phyloP scores from a whole-genome alignment of 2,329 filamentous ascomycete species.

The Fusarium concolor region DNA sequence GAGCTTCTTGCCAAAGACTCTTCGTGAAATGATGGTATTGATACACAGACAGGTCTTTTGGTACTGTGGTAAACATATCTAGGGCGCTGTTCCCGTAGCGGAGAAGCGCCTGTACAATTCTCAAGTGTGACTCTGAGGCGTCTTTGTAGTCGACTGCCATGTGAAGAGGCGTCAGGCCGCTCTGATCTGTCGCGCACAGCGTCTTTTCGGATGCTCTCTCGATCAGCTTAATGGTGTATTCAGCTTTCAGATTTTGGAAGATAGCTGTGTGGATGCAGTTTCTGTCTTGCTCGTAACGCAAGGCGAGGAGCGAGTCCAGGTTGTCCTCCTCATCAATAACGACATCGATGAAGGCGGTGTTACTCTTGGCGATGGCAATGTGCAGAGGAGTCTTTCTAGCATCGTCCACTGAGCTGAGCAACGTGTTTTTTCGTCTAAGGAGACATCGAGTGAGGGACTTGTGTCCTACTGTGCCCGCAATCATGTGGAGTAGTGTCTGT shows the following conservation, averaged over 20 bases:
- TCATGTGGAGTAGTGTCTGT: not conserved
- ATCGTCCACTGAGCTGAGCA: not conserved
- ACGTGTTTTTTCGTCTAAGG: not conserved
- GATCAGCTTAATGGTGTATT: not conserved
- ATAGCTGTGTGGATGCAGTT: not conserved
- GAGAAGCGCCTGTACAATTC: not conserved
- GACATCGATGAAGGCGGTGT: not conserved
- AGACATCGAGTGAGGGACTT: not conserved
- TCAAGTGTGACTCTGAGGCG: not conserved
- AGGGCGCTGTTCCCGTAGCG: not conserved
- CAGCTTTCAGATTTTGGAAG: not conserved
- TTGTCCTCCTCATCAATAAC: not conserved
- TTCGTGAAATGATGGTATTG: not conserved
- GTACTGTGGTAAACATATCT: not conserved
- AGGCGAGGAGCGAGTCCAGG: not conserved
- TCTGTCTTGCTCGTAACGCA: not conserved
- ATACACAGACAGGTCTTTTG: not conserved
- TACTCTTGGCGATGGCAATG: not conserved
- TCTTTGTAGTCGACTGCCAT: not conserved
- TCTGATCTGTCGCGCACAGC: not conserved
- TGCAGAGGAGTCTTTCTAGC: not conserved
- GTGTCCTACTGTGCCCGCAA: not conserved
- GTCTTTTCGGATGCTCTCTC: not conserved
- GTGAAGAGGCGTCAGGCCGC: not conserved
- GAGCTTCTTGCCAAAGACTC: not conserved